Base-by-base conservation (phyloP, 768 basidiomycete species). In the Tubosaeta brunneosetosa region DNA sequence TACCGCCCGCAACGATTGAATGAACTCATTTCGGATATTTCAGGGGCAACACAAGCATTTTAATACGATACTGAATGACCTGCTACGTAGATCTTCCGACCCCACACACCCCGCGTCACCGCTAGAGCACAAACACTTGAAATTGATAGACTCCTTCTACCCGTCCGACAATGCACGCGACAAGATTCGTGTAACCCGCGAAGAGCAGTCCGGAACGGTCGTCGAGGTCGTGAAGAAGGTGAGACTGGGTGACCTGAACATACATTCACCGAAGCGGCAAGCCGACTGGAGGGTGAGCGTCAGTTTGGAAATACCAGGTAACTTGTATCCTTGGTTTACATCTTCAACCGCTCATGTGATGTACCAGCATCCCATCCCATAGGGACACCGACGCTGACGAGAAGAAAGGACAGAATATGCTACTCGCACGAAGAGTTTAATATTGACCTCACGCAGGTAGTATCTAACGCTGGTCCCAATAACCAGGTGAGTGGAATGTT, bases 251-350 rank as follows among this genome's bases (percentile, higher is more conserved):
- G 84, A 95, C 68, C 72, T 99, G 63, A 91, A 99, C 67, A 77
- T 99, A 26, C 86, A 80, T 67, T 83, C 83, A 62, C 95, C 95
- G 8, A 88, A 88, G 65, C 75, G 85, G 22, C 66, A 74, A 1
- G 91, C 88, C 41, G 97, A 99, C 70, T 98, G 92, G 91, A 74
- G 97, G 50, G 77, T 99, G 6, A 94, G 91, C 57, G 91, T 98
- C 6, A 97, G 83, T 66, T 65, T 90, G n/a, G 95, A 99, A 78
- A 77, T 88, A 36, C 89, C 91, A 25, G 79, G 94, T 95, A 60
- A 55, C 60, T 83, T 76, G 27, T 40, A 26, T 13, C 44, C 32
- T 4, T 50, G 27, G 13, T 37, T 36, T 50, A 13, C 52, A 22
- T 43, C 44, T 44, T 22, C 36, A 16, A 33, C 29, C 47, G 43